phyloP scores from a whole-genome alignment of 306 rosid species.

The Amphicarpaea edgeworthii region DNA sequence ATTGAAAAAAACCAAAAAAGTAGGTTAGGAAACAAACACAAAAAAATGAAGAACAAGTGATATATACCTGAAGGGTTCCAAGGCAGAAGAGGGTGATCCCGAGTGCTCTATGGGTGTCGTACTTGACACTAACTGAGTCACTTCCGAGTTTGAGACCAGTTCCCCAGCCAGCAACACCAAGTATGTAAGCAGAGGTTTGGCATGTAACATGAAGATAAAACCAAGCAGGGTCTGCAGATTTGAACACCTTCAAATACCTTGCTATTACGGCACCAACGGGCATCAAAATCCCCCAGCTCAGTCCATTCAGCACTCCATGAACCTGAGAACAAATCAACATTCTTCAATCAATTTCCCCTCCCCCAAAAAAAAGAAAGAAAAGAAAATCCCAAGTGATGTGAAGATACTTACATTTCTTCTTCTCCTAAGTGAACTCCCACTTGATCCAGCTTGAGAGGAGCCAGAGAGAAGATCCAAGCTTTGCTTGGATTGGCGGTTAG shows the following conservation, averaged over 20 bases:
- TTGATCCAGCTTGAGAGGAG: slow-evolving; percentile 33
- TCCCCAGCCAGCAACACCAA: slow-evolving; percentile 98
- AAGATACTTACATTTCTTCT: slow-evolving; percentile 69
- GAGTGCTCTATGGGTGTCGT: slow-evolving; percentile 63
- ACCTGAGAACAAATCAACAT: slow-evolving; percentile 52
- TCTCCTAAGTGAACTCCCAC: slow-evolving; percentile 44
- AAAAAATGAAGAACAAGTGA: neutral
- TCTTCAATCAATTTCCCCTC: slow-evolving; percentile 25
- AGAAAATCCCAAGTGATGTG: too few relatives aligned
- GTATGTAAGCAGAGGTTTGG: slow-evolving; percentile 80
- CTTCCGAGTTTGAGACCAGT: slow-evolving; percentile 92
- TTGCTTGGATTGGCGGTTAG: slow-evolving; percentile 50
- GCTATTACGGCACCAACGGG: slow-evolving; percentile 81
- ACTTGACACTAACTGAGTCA: slow-evolving; percentile 56
- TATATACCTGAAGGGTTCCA: slow-evolving; percentile 87
- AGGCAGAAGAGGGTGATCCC: slow-evolving; percentile 80
- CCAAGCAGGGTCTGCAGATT: slow-evolving; percentile 96
- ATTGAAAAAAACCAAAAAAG: neutral
- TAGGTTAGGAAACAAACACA: neutral
- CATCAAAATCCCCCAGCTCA: slow-evolving; percentile 88
- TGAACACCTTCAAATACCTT: slow-evolving; percentile 80
- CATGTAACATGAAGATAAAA: slow-evolving; percentile 89
- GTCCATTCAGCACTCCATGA: slow-evolving; percentile 76
- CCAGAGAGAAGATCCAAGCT: slow-evolving; percentile 68
- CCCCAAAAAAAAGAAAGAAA: neutral